phyloP scores from a whole-genome alignment of 768 basidiomycete species.

The Boletus sensibilis region DNA sequence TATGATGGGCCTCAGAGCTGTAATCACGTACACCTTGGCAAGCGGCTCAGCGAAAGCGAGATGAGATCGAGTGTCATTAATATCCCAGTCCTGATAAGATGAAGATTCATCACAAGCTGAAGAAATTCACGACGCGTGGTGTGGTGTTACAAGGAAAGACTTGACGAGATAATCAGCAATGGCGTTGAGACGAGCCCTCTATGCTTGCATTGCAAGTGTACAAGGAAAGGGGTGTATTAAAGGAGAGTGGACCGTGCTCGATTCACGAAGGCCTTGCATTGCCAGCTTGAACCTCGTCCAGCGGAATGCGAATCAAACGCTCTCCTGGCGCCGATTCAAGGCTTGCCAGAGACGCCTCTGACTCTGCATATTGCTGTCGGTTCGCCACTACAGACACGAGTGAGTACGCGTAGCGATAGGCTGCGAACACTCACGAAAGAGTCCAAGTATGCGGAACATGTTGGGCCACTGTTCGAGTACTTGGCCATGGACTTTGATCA shows the following conservation, averaged over 20 bases:
- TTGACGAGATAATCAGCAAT: not conserved
- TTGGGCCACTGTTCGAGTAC: slow-evolving; percentile 79
- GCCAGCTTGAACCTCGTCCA: slow-evolving; percentile 56
- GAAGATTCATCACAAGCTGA: not conserved
- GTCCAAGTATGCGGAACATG: slow-evolving; percentile 74
- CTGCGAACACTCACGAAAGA: slow-evolving; percentile 54
- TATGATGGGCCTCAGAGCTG: not conserved
- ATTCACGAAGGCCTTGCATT: slow-evolving; percentile 12
- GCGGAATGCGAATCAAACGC: slow-evolving; percentile 69
- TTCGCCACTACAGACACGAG: slow-evolving; percentile 44
- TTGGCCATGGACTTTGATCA: slow-evolving; percentile 63
- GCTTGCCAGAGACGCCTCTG: slow-evolving; percentile 20
- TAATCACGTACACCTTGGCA: not conserved
- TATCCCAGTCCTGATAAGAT: not conserved
- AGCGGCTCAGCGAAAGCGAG: not conserved
- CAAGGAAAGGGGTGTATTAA: not conserved
- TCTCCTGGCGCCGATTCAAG: slow-evolving; percentile 43
- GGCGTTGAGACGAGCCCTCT: not conserved
- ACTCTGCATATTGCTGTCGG: slow-evolving; percentile 35
- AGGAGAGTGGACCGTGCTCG: too few relatives aligned
- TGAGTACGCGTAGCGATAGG: not conserved
- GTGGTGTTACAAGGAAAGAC: not conserved
- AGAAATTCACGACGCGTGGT: not conserved
- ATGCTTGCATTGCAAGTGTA: not conserved
- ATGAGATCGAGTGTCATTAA: not conserved